phyloP scores from a whole-genome alignment of 1,284 basidiomycete genomes.

The Testicularia cyperi region DNA sequence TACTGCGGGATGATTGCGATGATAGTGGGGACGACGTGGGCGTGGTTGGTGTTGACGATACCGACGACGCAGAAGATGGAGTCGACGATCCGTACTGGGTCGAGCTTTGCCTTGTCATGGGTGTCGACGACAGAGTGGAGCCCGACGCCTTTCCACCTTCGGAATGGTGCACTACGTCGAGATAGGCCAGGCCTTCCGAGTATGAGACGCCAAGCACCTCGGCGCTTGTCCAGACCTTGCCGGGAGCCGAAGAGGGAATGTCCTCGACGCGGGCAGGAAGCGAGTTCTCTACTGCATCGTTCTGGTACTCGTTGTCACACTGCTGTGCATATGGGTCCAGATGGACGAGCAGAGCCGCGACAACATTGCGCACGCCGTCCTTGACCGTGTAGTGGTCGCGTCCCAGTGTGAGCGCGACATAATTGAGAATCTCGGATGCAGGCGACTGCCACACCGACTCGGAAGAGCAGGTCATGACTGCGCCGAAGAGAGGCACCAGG shows the following conservation, averaged over 20 bases:
- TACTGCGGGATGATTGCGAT: too few relatives aligned
- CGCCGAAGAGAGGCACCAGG: constrained; percentile 46
- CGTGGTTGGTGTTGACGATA: too few relatives aligned
- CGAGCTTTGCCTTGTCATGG: too few relatives aligned
- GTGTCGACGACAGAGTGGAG: too few relatives aligned
- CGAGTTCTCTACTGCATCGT: too few relatives aligned
- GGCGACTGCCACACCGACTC: constrained; percentile 38
- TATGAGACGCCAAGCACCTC: constrained; percentile 3
- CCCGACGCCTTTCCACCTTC: too few relatives aligned
- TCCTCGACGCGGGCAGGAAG: too few relatives aligned
- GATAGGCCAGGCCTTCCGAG: constrained; percentile 2
- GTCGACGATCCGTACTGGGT: too few relatives aligned
- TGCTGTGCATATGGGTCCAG: constrained; percentile 1
- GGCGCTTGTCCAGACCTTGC: constrained; percentile 17
- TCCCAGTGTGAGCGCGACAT: constrained; percentile 52
- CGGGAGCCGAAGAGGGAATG: too few relatives aligned
- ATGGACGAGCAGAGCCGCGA: constrained; percentile 30
- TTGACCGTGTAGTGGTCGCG: constrained; percentile 50
- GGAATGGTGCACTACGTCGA: constrained; percentile 13
- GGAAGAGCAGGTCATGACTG: constrained; percentile 47
- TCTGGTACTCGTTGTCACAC: not conserved
- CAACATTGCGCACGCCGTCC: constrained; percentile 51
- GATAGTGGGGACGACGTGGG: too few relatives aligned
- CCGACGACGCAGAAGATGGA: constrained; percentile 1
- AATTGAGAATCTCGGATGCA: constrained; percentile 52